Conservation (phyloP, 2,329 filamentous ascomycete genomes). For the Penicillium sp. region DNA sequence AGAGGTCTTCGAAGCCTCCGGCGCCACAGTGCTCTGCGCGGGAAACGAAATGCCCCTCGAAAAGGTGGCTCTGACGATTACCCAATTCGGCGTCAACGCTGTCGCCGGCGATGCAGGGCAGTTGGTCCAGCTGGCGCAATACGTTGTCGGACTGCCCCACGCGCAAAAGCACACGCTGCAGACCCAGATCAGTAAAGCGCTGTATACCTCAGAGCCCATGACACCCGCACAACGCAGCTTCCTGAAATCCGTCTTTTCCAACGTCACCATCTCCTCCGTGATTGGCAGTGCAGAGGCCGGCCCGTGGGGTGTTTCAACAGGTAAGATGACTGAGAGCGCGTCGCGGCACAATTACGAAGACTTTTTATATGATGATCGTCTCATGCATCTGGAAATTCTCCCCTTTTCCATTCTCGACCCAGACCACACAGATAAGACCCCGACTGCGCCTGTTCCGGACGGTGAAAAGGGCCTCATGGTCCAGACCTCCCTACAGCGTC, state of each 20-base stretch:
- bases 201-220: neutral
- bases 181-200: neutral
- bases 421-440: too few relatives aligned
- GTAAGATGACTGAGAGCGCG: neutral
- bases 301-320: neutral
- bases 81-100: slow-evolving; percentile 39
- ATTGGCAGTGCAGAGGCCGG: slow-evolving; percentile 5
- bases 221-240: neutral
- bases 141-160: too few relatives aligned
- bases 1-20: slow-evolving; percentile 45
- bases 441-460: neutral
- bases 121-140: slow-evolving; percentile 33
- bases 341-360: neutral
- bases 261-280: neutral
- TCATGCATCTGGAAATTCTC: neutral
- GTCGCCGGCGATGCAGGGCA: slow-evolving; percentile 43
- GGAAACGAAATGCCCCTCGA: slow-evolving; percentile 31
- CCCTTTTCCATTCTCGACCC: neutral
- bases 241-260: neutral
- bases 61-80: slow-evolving; percentile 29
- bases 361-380: neutral
- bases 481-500: slow-evolving; percentile 43
- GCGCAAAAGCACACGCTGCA: too few relatives aligned
- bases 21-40: slow-evolving; percentile 41
- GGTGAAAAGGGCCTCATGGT: slow-evolving; percentile 35